Base-by-base conservation (phyloP, 352 stramenopile species). In the Phytopythium ostracodes region DNA sequence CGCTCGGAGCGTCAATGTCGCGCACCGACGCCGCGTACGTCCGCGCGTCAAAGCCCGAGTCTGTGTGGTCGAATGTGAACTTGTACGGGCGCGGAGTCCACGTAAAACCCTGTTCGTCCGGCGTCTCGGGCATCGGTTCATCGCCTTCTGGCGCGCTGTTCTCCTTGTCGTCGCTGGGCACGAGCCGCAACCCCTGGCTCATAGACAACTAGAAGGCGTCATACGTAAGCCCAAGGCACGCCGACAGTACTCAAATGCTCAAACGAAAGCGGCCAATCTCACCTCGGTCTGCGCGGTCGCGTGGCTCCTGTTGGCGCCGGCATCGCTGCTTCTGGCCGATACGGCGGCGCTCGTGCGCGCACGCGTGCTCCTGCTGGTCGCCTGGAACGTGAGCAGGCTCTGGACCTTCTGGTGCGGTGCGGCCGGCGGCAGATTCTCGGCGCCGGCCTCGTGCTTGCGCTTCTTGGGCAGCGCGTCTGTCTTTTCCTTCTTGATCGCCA, bases 311-410 rank as follows among this genome's bases (percentile, higher is more conserved):
- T n/a, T 61, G 40, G 46, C 43, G 20, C 40, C 36, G 1, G 29
- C 57, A 33, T 24, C 22, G 12, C 35, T 15, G 53, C 5, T 36
- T n/a, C 22, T 43, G 33, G 35, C 36, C 33, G 35, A 24, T 17
- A 36, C 53, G 53, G 14, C 6, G 0, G 53, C 53, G 35, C 33
- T 43, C 53, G 53, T 27, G 53, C 53, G 25, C 43, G 22, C 38
- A 57, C 55, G 74, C 27, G 63, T 58, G 25, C 54, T 53, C n/a
- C 64, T 36, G 54, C 58, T 64, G 42, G 60, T 58, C 44, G 64
- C 56, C 66, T 90, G 78, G 62, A 90, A 92, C 52, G 73, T 84
- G 52, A 92, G 62, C 65, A 92, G 71, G 61, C 79, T 88, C 59
- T 91, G 82, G n/a, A 84, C 66, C 57, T 89, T 88, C 50, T 75